Evolutionary conservation across 257 asterid species (phyloP).

Genomic region (Schizonepeta tenuifolia): DNA sequence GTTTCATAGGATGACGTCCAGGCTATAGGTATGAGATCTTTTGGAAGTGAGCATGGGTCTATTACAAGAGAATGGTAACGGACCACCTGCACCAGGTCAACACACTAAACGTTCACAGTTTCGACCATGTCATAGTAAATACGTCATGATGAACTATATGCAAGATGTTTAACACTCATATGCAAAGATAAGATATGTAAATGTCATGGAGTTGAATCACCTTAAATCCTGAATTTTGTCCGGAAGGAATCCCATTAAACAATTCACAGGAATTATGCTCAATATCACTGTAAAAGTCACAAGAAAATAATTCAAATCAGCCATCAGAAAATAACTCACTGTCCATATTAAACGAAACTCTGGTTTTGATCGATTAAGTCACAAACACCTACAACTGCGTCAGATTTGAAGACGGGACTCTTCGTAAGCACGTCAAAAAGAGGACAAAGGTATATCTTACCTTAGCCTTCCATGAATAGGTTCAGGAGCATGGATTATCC

Average conservation of each 20-base stretch:
- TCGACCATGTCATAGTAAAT: constrained; percentile 15
- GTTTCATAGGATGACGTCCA: constrained; percentile 79
- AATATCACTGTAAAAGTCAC: constrained; percentile 62
- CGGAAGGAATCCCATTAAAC: constrained; percentile 85
- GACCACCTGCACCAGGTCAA: constrained; percentile 69
- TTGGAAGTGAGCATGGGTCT: constrained; percentile 82
- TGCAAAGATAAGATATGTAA: neutral
- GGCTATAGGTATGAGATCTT: constrained; percentile 90
- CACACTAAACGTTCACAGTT: constrained; percentile 13
- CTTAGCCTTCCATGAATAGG: constrained; percentile 97
- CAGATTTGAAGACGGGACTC: neutral
- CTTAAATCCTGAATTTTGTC: constrained; percentile 86
- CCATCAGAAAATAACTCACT: constrained; percentile 9
- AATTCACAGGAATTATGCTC: constrained; percentile 76
- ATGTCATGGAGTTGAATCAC: constrained; percentile 40
- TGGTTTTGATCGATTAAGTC: constrained; percentile 2
- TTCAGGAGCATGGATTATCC: constrained; percentile 79
- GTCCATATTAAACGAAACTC: too few relatives aligned
- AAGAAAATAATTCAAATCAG: constrained; percentile 21
- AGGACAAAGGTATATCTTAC: constrained; percentile 37
- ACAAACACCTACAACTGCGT: neutral
- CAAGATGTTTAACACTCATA: neutral
- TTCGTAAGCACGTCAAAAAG: neutral
- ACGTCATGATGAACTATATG: too few relatives aligned
- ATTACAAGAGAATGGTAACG: constrained; percentile 94